Conservation (phyloP, 2,329 filamentous ascomycete genomes). For the Pseudohalonectria lignicola region DNA sequence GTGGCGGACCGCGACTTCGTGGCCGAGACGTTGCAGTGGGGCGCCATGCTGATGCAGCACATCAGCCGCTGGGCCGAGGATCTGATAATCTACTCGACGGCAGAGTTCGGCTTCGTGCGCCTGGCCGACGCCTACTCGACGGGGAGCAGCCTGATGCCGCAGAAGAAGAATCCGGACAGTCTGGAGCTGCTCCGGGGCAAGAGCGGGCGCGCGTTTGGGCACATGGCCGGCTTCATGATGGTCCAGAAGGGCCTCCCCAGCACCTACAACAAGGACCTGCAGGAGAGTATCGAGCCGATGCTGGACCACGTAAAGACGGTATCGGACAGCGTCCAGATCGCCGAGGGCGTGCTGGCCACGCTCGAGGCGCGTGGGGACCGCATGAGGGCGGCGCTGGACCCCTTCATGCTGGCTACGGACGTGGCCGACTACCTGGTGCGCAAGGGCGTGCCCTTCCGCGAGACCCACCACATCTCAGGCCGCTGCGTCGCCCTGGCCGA, state of each 20-base stretch:
- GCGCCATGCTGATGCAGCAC: slow-evolving; percentile 66
- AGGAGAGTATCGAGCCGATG: slow-evolving; percentile 79
- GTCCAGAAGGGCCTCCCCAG: slow-evolving; percentile 61
- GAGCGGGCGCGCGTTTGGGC: slow-evolving; percentile 64
- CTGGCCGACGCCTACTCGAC: slow-evolving; percentile 73
- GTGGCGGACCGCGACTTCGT: slow-evolving; percentile 75
- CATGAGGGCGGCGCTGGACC: slow-evolving; percentile 70
- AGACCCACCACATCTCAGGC: slow-evolving; percentile 75
- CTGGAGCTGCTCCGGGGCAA: slow-evolving; percentile 66
- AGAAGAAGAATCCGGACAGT: slow-evolving; percentile 75
- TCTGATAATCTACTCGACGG: slow-evolving; percentile 68
- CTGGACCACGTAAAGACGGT: slow-evolving; percentile 77
- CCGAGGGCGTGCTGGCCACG: slow-evolving; percentile 68
- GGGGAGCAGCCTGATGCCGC: slow-evolving; percentile 65
- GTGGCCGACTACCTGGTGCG: slow-evolving; percentile 57
- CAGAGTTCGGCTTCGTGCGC: slow-evolving; percentile 66
- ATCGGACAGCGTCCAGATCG: slow-evolving; percentile 71
- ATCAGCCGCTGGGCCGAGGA: slow-evolving; percentile 76
- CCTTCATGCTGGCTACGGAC: slow-evolving; percentile 73
- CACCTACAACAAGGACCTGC: slow-evolving; percentile 88
- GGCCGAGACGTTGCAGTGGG: slow-evolving; percentile 73
- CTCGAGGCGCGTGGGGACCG: slow-evolving; percentile 58
- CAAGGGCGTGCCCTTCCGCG: slow-evolving; percentile 68
- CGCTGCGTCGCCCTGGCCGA: slow-evolving; percentile 65
- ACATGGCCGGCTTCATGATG: slow-evolving; percentile 72